Base-by-base conservation (phyloP, 345 rosid genomes). In the Cardamine chenopodiifolia region DNA sequence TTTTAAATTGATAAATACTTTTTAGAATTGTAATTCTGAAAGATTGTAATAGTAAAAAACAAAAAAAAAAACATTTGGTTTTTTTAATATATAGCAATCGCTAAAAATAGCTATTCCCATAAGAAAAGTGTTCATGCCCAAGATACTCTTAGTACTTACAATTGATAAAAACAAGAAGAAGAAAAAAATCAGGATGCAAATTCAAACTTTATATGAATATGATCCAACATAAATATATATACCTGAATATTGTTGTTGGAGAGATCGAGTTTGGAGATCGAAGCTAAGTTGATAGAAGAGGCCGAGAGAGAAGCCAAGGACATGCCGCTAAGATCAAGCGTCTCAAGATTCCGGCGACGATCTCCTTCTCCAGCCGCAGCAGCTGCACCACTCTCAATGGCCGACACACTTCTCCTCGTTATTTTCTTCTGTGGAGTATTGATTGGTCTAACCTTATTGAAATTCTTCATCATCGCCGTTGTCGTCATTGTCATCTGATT, bases 241-340 rank as follows among this genome's bases (percentile, higher is more conserved):
- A 90, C 98, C 88, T 86, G 91, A 70, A 93, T 89, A 82, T 93
- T 91, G 75, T 91, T 93, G 68, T 87, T 86, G 74, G 96, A 91
- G 68, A 93, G 92, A 70, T 93, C 88, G 5, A 93, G 84, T 66
- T 87, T 88, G 79, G 83, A 86, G 73, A 93, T 85, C 15, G 75
- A 54, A 13, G 82, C 83, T 70, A 93, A 71, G 76, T 87, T 87
- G 31, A 89, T 74, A 45, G 92, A 64, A 76, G 91, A 87, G 35
- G 49, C 80, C 0, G 91, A 85, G 28, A 94, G 84, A 71, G 83
- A 76, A n/a, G 86, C 83, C 71, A 92, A 76, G 18, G 83, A 86
- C 85, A 86, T 72, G 39, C 90, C 88, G 68, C 94, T 90, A 78
- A 93, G 73, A 75, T 93, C 91, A 1, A 89, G 74, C 13, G 82